Base-by-base conservation (phyloP, 768 basidiomycete genomes). In the Astraeus odoratus region DNA sequence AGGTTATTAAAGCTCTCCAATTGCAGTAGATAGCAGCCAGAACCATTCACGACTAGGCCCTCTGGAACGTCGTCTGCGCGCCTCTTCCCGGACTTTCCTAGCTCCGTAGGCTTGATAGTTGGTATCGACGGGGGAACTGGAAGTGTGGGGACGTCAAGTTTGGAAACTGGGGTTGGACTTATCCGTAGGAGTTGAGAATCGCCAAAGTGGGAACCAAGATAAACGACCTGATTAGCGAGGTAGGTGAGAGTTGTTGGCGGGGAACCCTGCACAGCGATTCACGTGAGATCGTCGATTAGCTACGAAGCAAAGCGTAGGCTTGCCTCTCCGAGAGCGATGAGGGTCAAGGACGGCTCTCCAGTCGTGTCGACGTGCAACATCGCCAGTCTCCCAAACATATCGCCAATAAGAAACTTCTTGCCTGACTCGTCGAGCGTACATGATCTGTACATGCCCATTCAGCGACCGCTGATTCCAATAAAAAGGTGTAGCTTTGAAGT, bases 161-260 rank as follows among this genome's bases (percentile, higher is more conserved):
- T 58, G 7, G 72, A 68, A n/a, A 67, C 50, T 0, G 81, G 75
- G 8, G 67, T 50, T 1, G 63, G 42, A 25, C 62, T 74, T 44
- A 95, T 75, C 41, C 75, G 72, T 2, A 93, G 54, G 8, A 94
- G 64, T 51, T 91, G 86, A 1, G 89, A 85, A 58, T 93, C 81
- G 15, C 88, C 89, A 13, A 76, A 68, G 52, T 90, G 85, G 5
- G 91, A 93, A 15, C 90, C 87, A 18, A 92, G 68, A 56, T 82
- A 95, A 7, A 92, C 50, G 8, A 76, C 64, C 59, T 87, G 81
- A 38, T 77, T 73, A 5, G 79, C 71, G 10, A 96, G 71, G 53
- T 90, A 83, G 1, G 84, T 79, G 48, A 95, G 57, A 9, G 80
- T 74, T 8, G 73, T 85, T 0, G 89, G 69, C 8, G 88, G 72